Base-by-base conservation (phyloP, 1,139 yeast genomes). In the Saccharomyces pastorianus region DNA sequence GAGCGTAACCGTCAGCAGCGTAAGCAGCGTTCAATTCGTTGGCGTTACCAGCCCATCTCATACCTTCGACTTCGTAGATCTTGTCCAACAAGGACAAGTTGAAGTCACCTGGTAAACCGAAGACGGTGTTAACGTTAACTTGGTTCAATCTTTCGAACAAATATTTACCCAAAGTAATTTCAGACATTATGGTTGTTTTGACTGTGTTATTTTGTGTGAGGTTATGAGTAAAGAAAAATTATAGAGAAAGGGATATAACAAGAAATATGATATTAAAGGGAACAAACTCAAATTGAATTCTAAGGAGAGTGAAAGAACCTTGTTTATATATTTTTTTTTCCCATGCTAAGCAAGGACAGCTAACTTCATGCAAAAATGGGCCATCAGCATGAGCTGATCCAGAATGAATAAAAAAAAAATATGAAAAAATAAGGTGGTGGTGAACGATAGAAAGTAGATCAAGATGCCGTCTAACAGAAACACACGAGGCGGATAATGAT, bases 11-110 rank as follows among this genome's bases (percentile, higher is more conserved):
- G 68, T 84, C 89, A 44, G 86, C 84, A 49, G 87, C 81, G 66
- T 83, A 84, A 29, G 86, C 83, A 25, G 88, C 86, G 68, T 83
- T 83, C 72, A 84, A 76, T 70, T 84, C 89, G 71, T 83, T 84
- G 65, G 85, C 82, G 67, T 82, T 82, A 58, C 88, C 88, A 48
- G 82, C 82, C 89, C 89, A 84, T 65, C 77, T 74, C 65, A 83
- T 66, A 50, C 77, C 81, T 47, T 76, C 76, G 46, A 82, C 85
- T 58, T 81, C 82, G 65, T 82, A 81, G 60, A 84, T 74, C 67
- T 82, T 81, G 63, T 84, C 89, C 56, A 84, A 73, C 52, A 84
- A 72, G 6, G 84, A 74, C 65, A 83, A 74, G 72, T 83, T 84
- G 77, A 83, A 84, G 67, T 84, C 89, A 60, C 89, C 86, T 49